Evolutionary conservation across 1,139 yeast species (phyloP), one percentile per base, ranked within the genome.

Genomic region (Williopsis jadinii): DNA sequence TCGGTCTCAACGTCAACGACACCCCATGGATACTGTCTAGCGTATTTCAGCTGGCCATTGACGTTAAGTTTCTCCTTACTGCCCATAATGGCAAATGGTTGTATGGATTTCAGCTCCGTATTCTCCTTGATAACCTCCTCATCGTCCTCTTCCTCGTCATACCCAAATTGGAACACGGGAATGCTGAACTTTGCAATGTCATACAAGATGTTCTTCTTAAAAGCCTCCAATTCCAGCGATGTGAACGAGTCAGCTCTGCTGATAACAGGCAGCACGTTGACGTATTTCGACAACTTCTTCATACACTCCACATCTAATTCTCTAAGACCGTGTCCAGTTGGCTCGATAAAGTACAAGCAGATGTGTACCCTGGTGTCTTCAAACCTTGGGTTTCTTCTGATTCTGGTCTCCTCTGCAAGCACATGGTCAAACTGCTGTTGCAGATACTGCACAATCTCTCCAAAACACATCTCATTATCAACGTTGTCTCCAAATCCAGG

Each of bases 361-460:
- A 75, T 78, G 56, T 84, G 94, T 36, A 84, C 86, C 55, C 90
- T 71, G 9, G 87, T 78, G 59, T 84, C 94, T 49, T 77, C 79
- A 53, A 84, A 84, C 42, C 88, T 64, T 28, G 94, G 94, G 55
- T 84, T 83, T 74, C 94, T 77, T 63, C 75, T 77, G 49, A 84
- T 77, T 52, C 86, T 68, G 2, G 88, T 81, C 56, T 84, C 92
- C 58, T 84, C 94, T 6, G 86, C 84, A 48, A 84, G 68, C 8
- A 82, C 85, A 49, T 75, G 73, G 59, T 83, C 90, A 61, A 85
- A 90, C 62, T 90, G 97, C 58, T 81, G 86, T 58, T 85, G 92
- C 51, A 92, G 68, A 60, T 80, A 90, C 46, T 75, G 76, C 41
- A 81, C 79, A 46, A 92, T 80, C 50, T 84, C 84, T 31, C 69